Percentiles rank a stretch among this genome's conserved stretches.
Evolutionary conservation across 345 rosid genomes (phyloP).

Genomic region (Draba incana): DNA sequence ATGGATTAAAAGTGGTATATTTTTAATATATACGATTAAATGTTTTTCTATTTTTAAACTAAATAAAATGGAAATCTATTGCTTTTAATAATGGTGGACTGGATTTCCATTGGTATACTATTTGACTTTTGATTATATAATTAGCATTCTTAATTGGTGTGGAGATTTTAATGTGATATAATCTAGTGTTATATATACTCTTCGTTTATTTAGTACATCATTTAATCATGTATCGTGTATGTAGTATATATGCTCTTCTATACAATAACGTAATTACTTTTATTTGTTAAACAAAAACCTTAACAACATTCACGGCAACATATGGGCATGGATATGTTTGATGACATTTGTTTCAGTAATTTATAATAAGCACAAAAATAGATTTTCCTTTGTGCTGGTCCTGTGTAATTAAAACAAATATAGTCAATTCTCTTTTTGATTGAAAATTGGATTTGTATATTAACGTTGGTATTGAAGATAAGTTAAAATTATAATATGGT

Average conservation of each 20-base stretch:
- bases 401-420: background rate
- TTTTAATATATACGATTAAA: too few relatives aligned
- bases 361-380: background rate
- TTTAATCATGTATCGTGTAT: background rate
- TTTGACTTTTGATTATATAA: background rate
- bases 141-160: background rate
- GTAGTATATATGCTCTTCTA: background rate
- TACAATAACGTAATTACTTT: too few relatives aligned
- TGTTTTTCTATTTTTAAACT: too few relatives aligned
- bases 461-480: constrained; percentile 15
- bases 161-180: background rate
- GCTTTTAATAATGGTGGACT: background rate
- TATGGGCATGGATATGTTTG: background rate
- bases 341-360: constrained; percentile 3
- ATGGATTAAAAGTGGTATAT: too few relatives aligned
- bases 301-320: background rate
- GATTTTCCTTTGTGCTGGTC: constrained; percentile 2
- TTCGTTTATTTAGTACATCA: too few relatives aligned
- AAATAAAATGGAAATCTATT: too few relatives aligned
- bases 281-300: too few relatives aligned
- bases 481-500: constrained; percentile 5
- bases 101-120: background rate
- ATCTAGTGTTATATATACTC: background rate
- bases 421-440: constrained; percentile 13
- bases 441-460: background rate